These are phyloP conservation scores for Setaria viridis DNA, from an alignment of 202 grass and related monocot species.

Conservation along the genomic window DNA sequence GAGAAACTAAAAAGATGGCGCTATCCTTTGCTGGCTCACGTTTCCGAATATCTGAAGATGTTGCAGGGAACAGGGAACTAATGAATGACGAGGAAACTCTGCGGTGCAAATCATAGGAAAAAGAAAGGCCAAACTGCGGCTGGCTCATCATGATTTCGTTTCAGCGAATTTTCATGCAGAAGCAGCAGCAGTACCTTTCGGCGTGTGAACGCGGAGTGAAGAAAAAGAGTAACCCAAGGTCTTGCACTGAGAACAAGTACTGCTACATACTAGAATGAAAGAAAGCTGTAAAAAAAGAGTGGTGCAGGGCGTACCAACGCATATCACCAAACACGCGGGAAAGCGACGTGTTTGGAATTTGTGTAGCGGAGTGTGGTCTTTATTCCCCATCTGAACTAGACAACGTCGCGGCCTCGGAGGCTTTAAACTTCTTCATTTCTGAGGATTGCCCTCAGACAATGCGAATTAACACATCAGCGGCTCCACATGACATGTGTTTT, in stretches of 20 bases:
- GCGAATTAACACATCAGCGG: too few relatives aligned
- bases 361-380: neutral
- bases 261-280: neutral
- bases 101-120: neutral
- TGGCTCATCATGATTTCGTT: neutral
- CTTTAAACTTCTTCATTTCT: too few relatives aligned
- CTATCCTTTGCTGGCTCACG: too few relatives aligned
- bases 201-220: neutral
- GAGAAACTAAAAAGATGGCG: neutral
- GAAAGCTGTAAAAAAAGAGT: neutral
- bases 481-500: too few relatives aligned
- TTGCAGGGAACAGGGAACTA: neutral
- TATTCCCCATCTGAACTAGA: constrained; percentile 12
- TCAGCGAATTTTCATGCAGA: neutral
- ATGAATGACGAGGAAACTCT: neutral
- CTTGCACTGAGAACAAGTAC: neutral
- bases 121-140: neutral
- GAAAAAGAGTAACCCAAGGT: neutral
- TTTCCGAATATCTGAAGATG: neutral
- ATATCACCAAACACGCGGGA: neutral
- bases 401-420: neutral
- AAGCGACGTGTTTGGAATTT: neutral
- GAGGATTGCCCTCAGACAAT: too few relatives aligned
- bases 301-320: neutral
- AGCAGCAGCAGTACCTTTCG: neutral